These are phyloP conservation scores for Kazachstania psychrophila DNA, from an alignment of 805 yeast species.

Conservation along the genomic window DNA sequence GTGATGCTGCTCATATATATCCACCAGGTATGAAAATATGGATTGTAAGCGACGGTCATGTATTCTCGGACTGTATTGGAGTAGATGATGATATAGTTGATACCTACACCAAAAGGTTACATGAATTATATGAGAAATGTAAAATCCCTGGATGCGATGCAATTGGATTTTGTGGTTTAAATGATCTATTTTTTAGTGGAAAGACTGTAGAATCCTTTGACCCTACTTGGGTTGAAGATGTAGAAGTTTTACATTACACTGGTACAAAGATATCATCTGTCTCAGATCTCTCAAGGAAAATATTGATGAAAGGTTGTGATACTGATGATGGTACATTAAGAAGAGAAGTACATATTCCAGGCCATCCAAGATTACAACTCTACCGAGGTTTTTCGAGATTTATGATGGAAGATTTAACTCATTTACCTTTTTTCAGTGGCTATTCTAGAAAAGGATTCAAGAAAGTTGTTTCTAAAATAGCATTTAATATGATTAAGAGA, in stretches of 20 bases:
- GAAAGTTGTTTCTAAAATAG: slow-evolving; percentile 42
- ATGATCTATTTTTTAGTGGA: slow-evolving; percentile 33
- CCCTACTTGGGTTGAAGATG: slow-evolving; percentile 24
- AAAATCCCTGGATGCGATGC: slow-evolving; percentile 28
- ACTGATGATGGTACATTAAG: slow-evolving; percentile 56
- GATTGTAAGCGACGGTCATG: slow-evolving; percentile 59
- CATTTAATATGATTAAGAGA: slow-evolving; percentile 56
- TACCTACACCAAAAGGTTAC: slow-evolving; percentile 37
- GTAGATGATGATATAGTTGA: slow-evolving; percentile 50
- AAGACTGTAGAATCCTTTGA: slow-evolving; percentile 21
- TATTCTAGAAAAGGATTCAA: slow-evolving; percentile 42
- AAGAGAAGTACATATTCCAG: slow-evolving; percentile 47
- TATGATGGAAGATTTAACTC: slow-evolving; percentile 49
- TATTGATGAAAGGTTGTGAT: slow-evolving; percentile 38
- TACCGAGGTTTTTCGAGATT: slow-evolving; percentile 52
- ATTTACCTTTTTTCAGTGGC: slow-evolving; percentile 32
- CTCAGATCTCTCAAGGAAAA: slow-evolving; percentile 34
- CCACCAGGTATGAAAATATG: slow-evolving; percentile 47
- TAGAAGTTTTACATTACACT: slow-evolving; percentile 31
- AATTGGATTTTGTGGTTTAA: slow-evolving; percentile 36
- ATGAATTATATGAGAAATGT: slow-evolving; percentile 33
- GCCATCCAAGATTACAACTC: slow-evolving; percentile 44
- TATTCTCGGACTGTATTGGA: slow-evolving; percentile 55
- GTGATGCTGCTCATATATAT: slow-evolving; percentile 33
- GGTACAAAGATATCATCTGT: slow-evolving; percentile 32